Evolutionary conservation across 1,284 basidiomycete genomes (phyloP).

Genomic region (Malassezia arunalokei): DNA sequence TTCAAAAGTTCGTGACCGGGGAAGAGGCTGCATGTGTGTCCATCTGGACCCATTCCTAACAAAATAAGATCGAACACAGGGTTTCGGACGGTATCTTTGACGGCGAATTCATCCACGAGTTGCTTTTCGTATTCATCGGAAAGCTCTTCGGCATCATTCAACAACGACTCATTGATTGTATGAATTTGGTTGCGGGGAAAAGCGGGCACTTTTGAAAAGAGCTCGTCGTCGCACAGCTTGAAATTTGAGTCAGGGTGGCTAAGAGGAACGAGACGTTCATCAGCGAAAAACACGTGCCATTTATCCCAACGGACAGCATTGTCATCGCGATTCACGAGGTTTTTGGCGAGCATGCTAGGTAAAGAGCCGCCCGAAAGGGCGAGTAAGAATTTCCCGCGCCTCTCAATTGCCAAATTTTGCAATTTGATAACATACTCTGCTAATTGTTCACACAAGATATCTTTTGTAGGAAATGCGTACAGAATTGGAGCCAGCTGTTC

Average conservation of each 20-base stretch:
- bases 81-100: conserved; percentile 41
- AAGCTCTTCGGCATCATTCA: conserved; percentile 63
- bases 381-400: conserved; percentile 76
- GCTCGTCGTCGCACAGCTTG: conserved; percentile 59
- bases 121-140: conserved; percentile 84
- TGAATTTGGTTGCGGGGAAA: conserved; percentile 64
- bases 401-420: conserved; percentile 76
- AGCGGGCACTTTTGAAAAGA: conserved; percentile 76
- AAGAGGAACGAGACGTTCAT: conserved; percentile 89
- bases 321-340: conserved; percentile 57
- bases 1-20: conserved; percentile 71
- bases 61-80: conserved; percentile 46
- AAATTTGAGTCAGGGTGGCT: conserved; percentile 88
- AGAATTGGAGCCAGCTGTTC: conserved; percentile 53
- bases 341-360: conserved; percentile 65
- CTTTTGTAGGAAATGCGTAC: conserved; percentile 57
- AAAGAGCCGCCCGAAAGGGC: conserved; percentile 88
- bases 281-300: conserved; percentile 96
- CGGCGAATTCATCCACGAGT: conserved; percentile 66
- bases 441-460: conserved; percentile 53
- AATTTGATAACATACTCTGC: conserved; percentile 67
- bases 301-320: conserved; percentile 77
- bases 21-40: conserved; percentile 92
- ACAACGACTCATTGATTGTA: conserved; percentile 61
- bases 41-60: conserved; percentile 54